phyloP scores from a whole-genome alignment of 2,329 filamentous ascomycete species.

The Xylaria hypoxylon region DNA sequence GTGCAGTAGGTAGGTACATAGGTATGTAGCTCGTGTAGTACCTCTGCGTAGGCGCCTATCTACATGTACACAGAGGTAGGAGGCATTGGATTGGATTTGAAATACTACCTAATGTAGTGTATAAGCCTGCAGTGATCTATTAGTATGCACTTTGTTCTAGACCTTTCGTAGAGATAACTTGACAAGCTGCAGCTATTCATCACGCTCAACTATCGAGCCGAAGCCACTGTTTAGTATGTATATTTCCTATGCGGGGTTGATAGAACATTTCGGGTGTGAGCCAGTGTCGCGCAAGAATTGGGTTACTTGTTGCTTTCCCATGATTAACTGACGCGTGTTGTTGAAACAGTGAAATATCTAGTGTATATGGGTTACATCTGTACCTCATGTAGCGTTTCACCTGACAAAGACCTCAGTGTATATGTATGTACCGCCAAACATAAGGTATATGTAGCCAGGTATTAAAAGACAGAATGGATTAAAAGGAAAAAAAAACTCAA shows the following conservation, averaged over 20 bases:
- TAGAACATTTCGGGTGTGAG: not conserved
- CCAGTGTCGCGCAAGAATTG: conserved; percentile 1
- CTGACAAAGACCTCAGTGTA: conserved; percentile 4
- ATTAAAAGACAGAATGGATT: conserved; percentile 5
- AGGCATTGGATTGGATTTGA: too few species aligned
- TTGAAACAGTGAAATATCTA: conserved; percentile 23
- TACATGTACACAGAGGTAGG: too few species aligned
- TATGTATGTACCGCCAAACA: conserved; percentile 9
- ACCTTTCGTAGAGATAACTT: too few species aligned
- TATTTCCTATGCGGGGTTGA: too few species aligned
- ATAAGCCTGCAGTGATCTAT: too few species aligned
- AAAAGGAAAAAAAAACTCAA: conserved; percentile 23
- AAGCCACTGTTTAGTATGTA: too few species aligned
- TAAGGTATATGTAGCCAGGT: too few species aligned
- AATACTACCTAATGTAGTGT: too few species aligned
- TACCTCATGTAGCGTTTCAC: conserved; percentile 28
- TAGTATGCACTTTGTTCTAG: not conserved
- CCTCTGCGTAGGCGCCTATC: too few species aligned
- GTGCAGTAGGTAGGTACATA: too few species aligned
- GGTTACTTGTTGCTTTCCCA: conserved; percentile 5
- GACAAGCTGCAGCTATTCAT: conserved; percentile 3
- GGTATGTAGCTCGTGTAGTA: too few species aligned
- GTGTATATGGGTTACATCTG: conserved; percentile 2
- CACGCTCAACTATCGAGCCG: not conserved
- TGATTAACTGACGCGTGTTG: conserved; percentile 24